phyloP scores from a whole-genome alignment of 192 early-diverging fungal species.

The Linnemannia exigua region DNA sequence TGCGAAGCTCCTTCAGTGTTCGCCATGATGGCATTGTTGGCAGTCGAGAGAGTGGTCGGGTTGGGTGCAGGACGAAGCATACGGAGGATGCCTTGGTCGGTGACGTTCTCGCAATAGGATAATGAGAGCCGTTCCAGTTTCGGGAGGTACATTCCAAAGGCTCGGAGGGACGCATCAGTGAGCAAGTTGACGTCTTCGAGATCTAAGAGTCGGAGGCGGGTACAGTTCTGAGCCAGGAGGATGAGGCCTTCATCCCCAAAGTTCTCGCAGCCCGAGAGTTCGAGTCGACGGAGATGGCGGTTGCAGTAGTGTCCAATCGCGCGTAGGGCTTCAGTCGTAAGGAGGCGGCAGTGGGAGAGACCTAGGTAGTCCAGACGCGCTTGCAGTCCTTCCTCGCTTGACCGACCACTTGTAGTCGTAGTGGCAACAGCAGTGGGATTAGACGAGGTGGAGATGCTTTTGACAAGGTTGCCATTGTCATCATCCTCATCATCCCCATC shows the following conservation, averaged over 20 bases:
- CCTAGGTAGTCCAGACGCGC: slow-evolving; percentile 55
- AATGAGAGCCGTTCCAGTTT: slow-evolving; percentile 46
- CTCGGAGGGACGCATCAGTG: slow-evolving; percentile 51
- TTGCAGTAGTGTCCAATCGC: slow-evolving; percentile 42
- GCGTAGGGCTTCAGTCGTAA: slow-evolving; percentile 55
- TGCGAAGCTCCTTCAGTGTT: slow-evolving; percentile 3
- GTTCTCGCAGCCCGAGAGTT: slow-evolving; percentile 60
- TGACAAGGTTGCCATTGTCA: neutral
- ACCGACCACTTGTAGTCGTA: neutral
- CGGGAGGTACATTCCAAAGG: slow-evolving; percentile 53
- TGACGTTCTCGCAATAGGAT: slow-evolving; percentile 50
- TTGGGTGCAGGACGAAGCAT: slow-evolving; percentile 40
- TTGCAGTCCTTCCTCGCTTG: slow-evolving; percentile 29
- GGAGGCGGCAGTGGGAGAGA: slow-evolving; percentile 58
- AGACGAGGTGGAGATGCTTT: neutral
- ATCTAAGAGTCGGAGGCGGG: slow-evolving; percentile 25
- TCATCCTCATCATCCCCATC: slow-evolving; percentile 25
- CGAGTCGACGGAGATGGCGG: slow-evolving; percentile 59
- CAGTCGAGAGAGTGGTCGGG: slow-evolving; percentile 43
- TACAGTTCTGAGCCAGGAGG: slow-evolving; percentile 44
- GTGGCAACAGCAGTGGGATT: neutral
- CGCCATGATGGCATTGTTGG: slow-evolving; percentile 17
- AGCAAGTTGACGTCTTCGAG: slow-evolving; percentile 34
- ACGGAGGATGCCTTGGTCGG: slow-evolving; percentile 45
- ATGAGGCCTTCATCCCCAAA: slow-evolving; percentile 59